A percentile compares a stretch with the other conserved stretches of the same genome.
Evolutionary conservation across 202 grass and related monocot genomes (phyloP).

Genomic region (Hordeum pubiflorum): DNA sequence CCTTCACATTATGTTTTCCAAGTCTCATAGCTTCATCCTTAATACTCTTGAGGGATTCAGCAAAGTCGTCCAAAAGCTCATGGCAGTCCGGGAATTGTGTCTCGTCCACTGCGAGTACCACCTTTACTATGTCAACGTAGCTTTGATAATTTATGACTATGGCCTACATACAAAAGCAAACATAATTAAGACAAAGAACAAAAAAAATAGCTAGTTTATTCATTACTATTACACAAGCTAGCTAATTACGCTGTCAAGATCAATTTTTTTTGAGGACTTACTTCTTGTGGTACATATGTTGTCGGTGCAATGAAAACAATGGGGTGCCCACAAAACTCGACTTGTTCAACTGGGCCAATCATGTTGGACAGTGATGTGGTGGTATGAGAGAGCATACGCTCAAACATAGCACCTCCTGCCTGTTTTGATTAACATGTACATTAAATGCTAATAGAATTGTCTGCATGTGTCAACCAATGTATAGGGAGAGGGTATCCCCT

Average conservation of each 20-base stretch:
- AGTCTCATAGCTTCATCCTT: conserved; percentile 38
- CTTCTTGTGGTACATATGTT: conserved; percentile 51
- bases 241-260: too few relatives aligned
- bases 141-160: conserved; percentile 59
- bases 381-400: conserved; percentile 47
- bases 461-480: too few relatives aligned
- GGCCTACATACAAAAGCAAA: conserved; percentile 46
- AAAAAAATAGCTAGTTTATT: background rate
- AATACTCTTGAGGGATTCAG: conserved; percentile 49
- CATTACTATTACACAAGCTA: background rate
- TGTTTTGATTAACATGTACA: conserved; percentile 20
- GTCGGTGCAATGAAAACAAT: conserved; percentile 59
- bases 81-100: conserved; percentile 43
- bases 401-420: conserved; percentile 34
- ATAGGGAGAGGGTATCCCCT: too few relatives aligned
- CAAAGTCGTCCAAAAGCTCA: conserved; percentile 61
- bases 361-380: conserved; percentile 71
- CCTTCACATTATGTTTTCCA: background rate
- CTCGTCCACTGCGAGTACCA: conserved; percentile 59
- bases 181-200: background rate
- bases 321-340: conserved; percentile 56
- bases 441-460: conserved; percentile 10
- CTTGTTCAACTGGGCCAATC: conserved; percentile 53
- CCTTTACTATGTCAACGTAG: conserved; percentile 52
- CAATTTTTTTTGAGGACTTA: conserved; percentile 24